Evolutionary conservation across 2,329 filamentous ascomycete genomes (phyloP), one percentile per base, ranked within the genome.

Genomic region (Aaosphaeria arxii): DNA sequence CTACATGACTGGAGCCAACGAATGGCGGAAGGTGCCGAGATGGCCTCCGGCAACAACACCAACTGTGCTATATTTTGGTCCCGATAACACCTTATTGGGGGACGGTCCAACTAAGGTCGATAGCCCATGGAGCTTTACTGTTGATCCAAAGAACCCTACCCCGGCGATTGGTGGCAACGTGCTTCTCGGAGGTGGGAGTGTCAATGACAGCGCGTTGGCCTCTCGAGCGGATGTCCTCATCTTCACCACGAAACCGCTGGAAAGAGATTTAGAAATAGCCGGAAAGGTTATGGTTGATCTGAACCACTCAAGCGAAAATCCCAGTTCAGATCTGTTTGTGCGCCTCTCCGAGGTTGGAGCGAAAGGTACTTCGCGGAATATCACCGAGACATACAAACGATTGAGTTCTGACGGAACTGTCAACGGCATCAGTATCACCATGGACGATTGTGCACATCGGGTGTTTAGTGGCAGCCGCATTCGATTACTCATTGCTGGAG

Each of bases 1-100:
- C 40, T 56, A 47, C 35, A 52, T 55, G 5, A 56, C 56, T 31
- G 52, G 56, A 4, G 52, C 47, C 9, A 17, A 54, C n/a, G 47
- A 52, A 40, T 58, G 56, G 56, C 42, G 48, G 13, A 28, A 41
- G 24, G 36, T 35, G 5, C 6, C 11, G 7, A 41, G 45, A 24
- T 59, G 38, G 9, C 52, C 56, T n/a, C 46, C 55, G 7, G 39
- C 31, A 2, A 51, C 53, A 1, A 24, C 5, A 11, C 2, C 42
- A 30, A 9, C 7, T 36, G 33, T 36, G 9, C n/a, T 36, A 9
- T 36, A 36, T n/a, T 36, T 36, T 9, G 32, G 43, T 6, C 17
- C 28, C 9, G 35, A 51, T 17, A 44, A 51, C 39, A 47, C 52
- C 2, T 42, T 40, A 9, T 2, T 24, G 4, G 43, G 32, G 9